Conservation (phyloP, 177 flowering plant species). For the Telopea speciosissima region DNA sequence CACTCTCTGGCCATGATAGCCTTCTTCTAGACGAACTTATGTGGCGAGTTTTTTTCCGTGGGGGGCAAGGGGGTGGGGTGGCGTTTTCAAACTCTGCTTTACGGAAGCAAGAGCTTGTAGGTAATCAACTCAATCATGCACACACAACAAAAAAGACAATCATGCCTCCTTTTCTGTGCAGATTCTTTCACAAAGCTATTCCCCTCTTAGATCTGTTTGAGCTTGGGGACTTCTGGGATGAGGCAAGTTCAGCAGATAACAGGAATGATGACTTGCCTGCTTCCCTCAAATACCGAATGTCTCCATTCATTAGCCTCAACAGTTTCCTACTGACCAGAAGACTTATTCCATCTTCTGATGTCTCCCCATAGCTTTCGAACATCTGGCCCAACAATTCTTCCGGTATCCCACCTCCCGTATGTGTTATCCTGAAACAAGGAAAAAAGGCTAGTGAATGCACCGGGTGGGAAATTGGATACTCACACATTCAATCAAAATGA, state of each 20-base stretch:
- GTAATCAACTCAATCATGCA: no score
- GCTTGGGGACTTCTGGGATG: constrained; percentile 24
- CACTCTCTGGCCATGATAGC: no score
- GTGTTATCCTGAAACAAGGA: constrained; percentile 48
- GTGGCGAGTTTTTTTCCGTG: no score
- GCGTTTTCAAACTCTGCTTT: no score
- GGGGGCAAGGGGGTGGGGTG: no score
- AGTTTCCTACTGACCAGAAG: constrained; percentile 69
- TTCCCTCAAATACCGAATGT: constrained; percentile 75
- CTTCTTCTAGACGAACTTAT: no score
- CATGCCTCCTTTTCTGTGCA: neutral
- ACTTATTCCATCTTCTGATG: constrained; percentile 76
- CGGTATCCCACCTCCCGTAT: constrained; percentile 67
- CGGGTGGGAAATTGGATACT: no score
- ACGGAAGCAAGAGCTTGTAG: no score
- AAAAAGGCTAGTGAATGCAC: neutral
- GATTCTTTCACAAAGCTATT: neutral
- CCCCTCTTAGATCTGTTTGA: neutral
- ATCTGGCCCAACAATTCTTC: constrained; percentile 72
- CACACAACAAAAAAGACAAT: no score
- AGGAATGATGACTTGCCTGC: constrained; percentile 74
- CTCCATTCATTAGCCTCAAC: constrained; percentile 91
- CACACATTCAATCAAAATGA: neutral
- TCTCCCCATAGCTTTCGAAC: constrained; percentile 53
- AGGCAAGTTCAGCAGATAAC: constrained; percentile 69